A percentile compares a stretch with the other conserved stretches of the same genome.
Conservation (phyloP, 1,139 yeast species). For the Suhomyces bokatorum region DNA sequence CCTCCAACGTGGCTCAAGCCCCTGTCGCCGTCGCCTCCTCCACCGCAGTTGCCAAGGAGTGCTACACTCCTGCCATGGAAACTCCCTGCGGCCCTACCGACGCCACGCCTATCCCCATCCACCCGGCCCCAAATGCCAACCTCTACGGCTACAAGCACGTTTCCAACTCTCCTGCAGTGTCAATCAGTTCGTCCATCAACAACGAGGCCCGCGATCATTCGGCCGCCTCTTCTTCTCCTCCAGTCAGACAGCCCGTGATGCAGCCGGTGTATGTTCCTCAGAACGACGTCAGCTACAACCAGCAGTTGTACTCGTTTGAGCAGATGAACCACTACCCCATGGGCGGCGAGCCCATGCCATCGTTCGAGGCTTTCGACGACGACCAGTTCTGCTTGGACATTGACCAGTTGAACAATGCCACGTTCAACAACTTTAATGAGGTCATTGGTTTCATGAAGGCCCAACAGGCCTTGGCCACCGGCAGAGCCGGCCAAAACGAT, state of each 20-base stretch:
- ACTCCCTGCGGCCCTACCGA: constrained; percentile 7
- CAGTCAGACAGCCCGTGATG: constrained; percentile 1
- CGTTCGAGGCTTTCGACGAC: constrained; percentile 37
- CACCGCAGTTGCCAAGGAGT: constrained; percentile 5
- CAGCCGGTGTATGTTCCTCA: constrained; percentile 4
- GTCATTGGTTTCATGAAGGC: constrained; percentile 19
- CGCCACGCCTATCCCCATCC: constrained; percentile 7
- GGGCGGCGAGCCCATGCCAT: constrained; percentile 6
- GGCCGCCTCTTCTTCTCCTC: neutral
- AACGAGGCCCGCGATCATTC: constrained; percentile 7
- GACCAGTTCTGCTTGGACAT: constrained; percentile 49
- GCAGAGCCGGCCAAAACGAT: constrained; percentile 6
- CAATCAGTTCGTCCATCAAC: constrained; percentile 13
- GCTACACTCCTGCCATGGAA: constrained; percentile 13
- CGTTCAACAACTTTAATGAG: constrained; percentile 24
- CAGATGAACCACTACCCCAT: constrained; percentile 7
- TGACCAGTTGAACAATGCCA: constrained; percentile 40
- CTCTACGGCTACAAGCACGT: constrained; percentile 8
- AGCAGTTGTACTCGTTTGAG: constrained; percentile 6
- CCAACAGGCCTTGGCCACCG: constrained; percentile 10
- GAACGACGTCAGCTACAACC: constrained; percentile 3
- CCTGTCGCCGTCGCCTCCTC: too few species aligned
- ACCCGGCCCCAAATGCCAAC: neutral
- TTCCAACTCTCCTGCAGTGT: constrained; percentile 13
- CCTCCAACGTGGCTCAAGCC: neutral